Evolutionary conservation across 164 flowering plant genomes (phyloP), one percentile per base, ranked within the genome.

Genomic region (Vitis rupestris): DNA sequence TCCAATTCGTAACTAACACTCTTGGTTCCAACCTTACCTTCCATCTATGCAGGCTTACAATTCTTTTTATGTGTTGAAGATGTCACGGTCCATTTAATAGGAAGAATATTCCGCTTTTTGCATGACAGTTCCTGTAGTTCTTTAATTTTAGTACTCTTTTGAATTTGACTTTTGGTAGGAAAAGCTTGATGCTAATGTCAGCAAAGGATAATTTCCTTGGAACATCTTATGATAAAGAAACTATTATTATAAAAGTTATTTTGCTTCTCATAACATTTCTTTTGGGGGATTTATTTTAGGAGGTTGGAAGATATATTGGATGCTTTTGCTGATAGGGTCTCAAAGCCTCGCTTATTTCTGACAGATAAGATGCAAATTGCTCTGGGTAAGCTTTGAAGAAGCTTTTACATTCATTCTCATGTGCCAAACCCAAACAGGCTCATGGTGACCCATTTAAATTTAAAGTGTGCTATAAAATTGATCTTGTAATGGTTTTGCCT

Each of bases 341-440:
- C 91, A 60, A 93, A 91, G 70, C 99, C 99, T 50, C 94, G 93
- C 70, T 86, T 95, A 48, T 88, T 72, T 81, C 67, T 91, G 66
- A 88, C 93, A 1, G 99, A 95, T 75, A 95, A 95, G 82, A 88
- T 95, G 99, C 93, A 82, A 76, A 93, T 95, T 75, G 92, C 99
- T 58, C 87, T 95, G 47, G 99, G 99, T 95, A 84, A 79, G 77
- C 53, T 72, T 64, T 30, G 10, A 56, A 37, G 44, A 52, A 19
- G 19, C 47, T 67, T 57, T 70, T 11, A 1, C 10, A 0, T 57
- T 66, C 37, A 37, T 37, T 37, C 44, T 37, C 44, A 37, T 37
- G 44, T 37, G 44, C 44, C 7, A 37, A 0, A 37, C 44, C 44
- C 44, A 37, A 37, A 37, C 44, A 37, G 44, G 44, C 44, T 37